Conservation (phyloP, 768 basidiomycete species). For the Russula virescens region DNA sequence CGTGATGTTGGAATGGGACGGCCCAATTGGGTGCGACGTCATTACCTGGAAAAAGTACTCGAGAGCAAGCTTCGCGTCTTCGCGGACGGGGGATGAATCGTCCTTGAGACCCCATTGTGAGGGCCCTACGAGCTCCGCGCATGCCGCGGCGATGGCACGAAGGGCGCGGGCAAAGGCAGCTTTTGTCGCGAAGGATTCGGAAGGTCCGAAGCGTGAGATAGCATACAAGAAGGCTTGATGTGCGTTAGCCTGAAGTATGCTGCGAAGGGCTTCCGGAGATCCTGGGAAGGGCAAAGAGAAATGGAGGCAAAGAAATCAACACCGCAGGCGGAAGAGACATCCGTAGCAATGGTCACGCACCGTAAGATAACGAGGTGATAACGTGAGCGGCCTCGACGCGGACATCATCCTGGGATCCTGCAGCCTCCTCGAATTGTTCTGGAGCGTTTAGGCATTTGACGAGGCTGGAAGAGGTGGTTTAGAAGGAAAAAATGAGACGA, state of each 20-base stretch:
- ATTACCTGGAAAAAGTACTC: slow-evolving; percentile 56
- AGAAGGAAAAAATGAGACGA: background rate
- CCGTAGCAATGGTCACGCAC: slow-evolving; percentile 30
- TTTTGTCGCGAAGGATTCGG: slow-evolving; percentile 39
- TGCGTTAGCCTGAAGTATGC: slow-evolving; percentile 52
- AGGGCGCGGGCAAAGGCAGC: slow-evolving; percentile 60
- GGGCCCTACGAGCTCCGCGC: slow-evolving; percentile 66
- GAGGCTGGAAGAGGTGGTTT: slow-evolving; percentile 38
- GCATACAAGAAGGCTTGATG: slow-evolving; percentile 58
- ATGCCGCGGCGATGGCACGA: slow-evolving; percentile 49
- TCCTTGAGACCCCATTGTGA: slow-evolving; percentile 60
- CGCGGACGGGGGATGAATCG: slow-evolving; percentile 36
- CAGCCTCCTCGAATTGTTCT: slow-evolving; percentile 31
- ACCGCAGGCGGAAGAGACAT: background rate
- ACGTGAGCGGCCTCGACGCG: slow-evolving; percentile 72
- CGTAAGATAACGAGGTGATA: slow-evolving; percentile 67
- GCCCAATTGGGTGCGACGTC: background rate
- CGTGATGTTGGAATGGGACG: background rate
- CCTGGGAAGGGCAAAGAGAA: slow-evolving; percentile 34
- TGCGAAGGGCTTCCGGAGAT: slow-evolving; percentile 53
- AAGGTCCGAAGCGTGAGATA: slow-evolving; percentile 42
- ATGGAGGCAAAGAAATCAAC: background rate
- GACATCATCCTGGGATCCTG: slow-evolving; percentile 42
- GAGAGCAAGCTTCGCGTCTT: slow-evolving; percentile 52
- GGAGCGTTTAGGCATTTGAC: slow-evolving; percentile 53